phyloP scores from a whole-genome alignment of 768 basidiomycete species.

The Podaxis carcinomalis region DNA sequence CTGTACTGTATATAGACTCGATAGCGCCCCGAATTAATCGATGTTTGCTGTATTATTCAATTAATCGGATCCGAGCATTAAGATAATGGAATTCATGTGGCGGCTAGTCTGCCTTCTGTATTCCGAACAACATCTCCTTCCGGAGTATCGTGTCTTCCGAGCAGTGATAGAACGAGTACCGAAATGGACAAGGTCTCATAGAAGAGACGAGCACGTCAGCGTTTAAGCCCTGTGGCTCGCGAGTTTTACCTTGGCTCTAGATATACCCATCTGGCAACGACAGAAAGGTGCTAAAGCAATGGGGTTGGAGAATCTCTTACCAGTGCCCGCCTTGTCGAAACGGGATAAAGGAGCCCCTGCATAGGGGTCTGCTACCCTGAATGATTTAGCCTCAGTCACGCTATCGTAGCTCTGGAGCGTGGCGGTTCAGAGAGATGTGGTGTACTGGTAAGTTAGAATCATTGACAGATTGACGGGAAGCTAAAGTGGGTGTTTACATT shows the following conservation, averaged over 20 bases:
- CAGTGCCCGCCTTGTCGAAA: not conserved
- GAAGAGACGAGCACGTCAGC: too few relatives aligned
- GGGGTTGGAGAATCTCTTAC: not conserved
- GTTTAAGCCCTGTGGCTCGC: not conserved
- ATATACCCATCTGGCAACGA: not conserved
- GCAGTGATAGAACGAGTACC: too few relatives aligned
- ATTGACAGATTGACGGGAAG: conserved; percentile 9
- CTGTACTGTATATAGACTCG: not conserved
- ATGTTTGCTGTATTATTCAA: not conserved
- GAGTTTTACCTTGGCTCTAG: not conserved
- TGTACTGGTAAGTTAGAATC: conserved; percentile 2
- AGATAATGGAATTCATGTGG: not conserved
- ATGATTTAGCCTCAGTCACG: not conserved
- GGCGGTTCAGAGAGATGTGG: not conserved
- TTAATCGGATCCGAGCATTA: not conserved
- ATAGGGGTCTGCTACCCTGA: not conserved
- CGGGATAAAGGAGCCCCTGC: not conserved
- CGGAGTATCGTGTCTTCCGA: not conserved
- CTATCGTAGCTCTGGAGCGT: not conserved
- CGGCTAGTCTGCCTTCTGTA: not conserved
- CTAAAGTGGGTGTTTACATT: not conserved
- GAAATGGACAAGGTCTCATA: not conserved
- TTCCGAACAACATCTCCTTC: not conserved
- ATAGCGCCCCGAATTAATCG: not conserved
- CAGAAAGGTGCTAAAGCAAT: not conserved